Conservation (phyloP, 73 alveolate genomes). For the Blepharisma stoltei region DNA sequence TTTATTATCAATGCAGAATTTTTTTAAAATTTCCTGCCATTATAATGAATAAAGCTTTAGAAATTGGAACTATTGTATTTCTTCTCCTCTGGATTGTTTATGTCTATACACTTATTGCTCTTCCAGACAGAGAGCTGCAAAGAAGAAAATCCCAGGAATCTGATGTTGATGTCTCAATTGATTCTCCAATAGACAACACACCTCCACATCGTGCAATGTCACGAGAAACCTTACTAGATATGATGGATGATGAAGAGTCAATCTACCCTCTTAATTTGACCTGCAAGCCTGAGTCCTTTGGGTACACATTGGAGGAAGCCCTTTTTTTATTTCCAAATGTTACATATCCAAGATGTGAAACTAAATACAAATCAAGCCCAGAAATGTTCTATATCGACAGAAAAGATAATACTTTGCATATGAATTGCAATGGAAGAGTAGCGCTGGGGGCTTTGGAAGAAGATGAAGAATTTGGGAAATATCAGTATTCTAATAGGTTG, state of each 20-base stretch:
- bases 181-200: too few relatives aligned
- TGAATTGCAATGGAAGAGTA: background rate
- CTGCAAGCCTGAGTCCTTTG: constrained; percentile 8
- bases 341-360: background rate
- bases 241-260: constrained; percentile 9
- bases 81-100: too few relatives aligned
- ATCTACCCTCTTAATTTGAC: background rate
- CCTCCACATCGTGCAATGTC: too few relatives aligned
- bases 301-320: constrained; percentile 18
- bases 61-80: too few relatives aligned
- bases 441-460: background rate
- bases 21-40: too few relatives aligned
- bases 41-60: too few relatives aligned
- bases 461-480: background rate
- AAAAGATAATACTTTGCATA: background rate
- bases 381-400: background rate
- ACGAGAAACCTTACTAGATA: background rate
- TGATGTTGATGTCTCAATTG: too few relatives aligned
- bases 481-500: background rate
- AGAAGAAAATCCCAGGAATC: too few relatives aligned
- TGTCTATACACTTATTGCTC: too few relatives aligned
- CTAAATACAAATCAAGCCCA: background rate
- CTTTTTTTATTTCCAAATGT: background rate
- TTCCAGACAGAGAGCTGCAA: too few relatives aligned
- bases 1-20: too few relatives aligned